phyloP scores from a whole-genome alignment of 2,329 filamentous ascomycete genomes.

The Trichoderma hamatum region DNA sequence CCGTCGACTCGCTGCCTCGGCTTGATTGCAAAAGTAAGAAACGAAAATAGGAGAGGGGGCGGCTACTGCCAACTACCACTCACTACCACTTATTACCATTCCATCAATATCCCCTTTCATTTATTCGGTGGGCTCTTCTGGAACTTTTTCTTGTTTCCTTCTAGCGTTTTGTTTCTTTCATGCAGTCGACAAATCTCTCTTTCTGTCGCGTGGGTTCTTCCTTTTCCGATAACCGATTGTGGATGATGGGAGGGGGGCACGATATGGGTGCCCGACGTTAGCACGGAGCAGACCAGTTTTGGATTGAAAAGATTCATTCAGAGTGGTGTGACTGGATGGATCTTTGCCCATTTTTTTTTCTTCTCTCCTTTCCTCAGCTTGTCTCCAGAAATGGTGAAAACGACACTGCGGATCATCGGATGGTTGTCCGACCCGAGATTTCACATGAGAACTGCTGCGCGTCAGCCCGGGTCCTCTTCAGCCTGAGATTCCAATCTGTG shows the following conservation, averaged over 20 bases:
- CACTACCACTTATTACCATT: neutral
- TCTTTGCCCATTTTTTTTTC: no score
- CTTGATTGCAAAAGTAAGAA: neutral
- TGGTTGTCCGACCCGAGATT: slow-evolving; percentile 4
- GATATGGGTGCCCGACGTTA: neutral
- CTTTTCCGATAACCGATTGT: slow-evolving; percentile 12
- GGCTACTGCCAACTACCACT: neutral
- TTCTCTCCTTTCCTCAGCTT: neutral
- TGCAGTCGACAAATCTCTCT: neutral
- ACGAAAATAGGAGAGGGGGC: neutral
- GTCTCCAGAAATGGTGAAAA: neutral
- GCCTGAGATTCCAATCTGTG: neutral
- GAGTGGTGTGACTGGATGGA: neutral
- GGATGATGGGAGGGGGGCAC: neutral
- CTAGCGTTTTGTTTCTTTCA: neutral
- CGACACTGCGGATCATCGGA: neutral
- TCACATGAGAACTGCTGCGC: slow-evolving; percentile 6
- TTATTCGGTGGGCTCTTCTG: slow-evolving; percentile 12
- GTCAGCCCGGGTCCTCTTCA: slow-evolving; percentile 5
- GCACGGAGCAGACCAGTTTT: neutral
- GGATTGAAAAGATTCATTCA: neutral
- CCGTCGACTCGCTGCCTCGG: slow-evolving; percentile 24
- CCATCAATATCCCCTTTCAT: slow-evolving; percentile 11
- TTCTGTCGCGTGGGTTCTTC: neutral
- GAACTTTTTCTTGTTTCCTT: neutral